Conservation (phyloP, 73 alveolate species). For the Paramecium tetraurelia region DNA sequence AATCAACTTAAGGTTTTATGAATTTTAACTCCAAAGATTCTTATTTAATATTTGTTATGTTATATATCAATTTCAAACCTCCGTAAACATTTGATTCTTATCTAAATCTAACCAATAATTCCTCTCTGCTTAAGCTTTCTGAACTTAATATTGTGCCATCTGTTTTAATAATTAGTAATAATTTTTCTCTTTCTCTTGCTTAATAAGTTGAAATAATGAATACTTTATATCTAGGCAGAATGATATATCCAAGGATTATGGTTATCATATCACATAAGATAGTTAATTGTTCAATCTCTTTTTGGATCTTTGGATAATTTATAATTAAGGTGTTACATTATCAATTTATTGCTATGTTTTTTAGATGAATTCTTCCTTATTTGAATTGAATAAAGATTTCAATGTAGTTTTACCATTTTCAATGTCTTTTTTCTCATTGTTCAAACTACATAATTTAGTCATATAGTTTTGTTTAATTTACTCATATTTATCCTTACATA, state of each 20-base stretch:
- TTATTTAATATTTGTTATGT: not conserved
- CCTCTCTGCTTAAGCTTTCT: conserved; percentile 1
- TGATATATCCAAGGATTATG: conserved; percentile 40
- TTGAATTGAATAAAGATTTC: conserved; percentile 43
- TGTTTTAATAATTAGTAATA: not conserved
- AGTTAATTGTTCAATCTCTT: conserved; percentile 30
- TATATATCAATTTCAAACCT: not conserved
- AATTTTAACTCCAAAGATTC: too few relatives aligned
- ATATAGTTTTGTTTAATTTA: not conserved
- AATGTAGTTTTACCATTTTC: conserved; percentile 55
- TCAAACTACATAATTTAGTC: conserved; percentile 33
- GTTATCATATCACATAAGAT: conserved; percentile 58
- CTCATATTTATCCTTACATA: conserved; percentile 4
- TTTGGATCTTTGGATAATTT: not conserved
- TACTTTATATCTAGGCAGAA: conserved; percentile 51
- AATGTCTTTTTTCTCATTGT: conserved; percentile 44
- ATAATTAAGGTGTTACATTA: not conserved
- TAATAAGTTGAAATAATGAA: not conserved
- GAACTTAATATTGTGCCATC: not conserved
- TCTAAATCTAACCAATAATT: conserved; percentile 10
- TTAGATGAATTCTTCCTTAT: conserved; percentile 41
- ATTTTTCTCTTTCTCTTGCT: conserved; percentile 12
- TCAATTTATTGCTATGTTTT: conserved; percentile 35
- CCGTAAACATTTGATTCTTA: not conserved
- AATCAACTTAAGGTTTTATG: too few relatives aligned